Conservation (phyloP, 441 rosid species). For the Adansonia rubrostipa region DNA sequence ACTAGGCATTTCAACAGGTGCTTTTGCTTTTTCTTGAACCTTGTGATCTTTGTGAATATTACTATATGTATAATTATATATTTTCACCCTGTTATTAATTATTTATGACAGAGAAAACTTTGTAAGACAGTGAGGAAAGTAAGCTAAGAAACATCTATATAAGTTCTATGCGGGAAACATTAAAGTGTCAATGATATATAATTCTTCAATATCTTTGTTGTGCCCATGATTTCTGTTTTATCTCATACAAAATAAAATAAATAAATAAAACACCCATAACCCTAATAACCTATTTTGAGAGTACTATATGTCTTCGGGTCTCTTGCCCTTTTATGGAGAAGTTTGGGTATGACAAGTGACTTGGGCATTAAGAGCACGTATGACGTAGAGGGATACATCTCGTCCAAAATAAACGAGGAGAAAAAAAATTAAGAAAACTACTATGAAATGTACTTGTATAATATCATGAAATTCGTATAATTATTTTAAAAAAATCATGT, state of each 20-base stretch:
- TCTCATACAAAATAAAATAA: conserved; percentile 23
- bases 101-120: conserved; percentile 23
- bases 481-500: too few relatives aligned
- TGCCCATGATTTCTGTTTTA: conserved; percentile 41
- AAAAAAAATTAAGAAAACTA: background rate
- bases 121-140: conserved; percentile 34
- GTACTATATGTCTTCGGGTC: background rate
- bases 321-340: conserved; percentile 19
- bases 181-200: background rate
- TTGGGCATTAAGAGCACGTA: conserved; percentile 38
- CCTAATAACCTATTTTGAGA: conserved; percentile 29
- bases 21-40: conserved; percentile 14
- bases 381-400: conserved; percentile 33
- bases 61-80: too few relatives aligned
- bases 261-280: conserved; percentile 31
- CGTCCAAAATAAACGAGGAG: conserved; percentile 17
- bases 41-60: background rate
- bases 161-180: background rate
- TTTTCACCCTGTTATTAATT: conserved; percentile 19
- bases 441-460: too few relatives aligned
- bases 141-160: conserved; percentile 30
- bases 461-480: too few relatives aligned
- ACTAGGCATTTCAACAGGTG: conserved; percentile 30
- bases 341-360: conserved; percentile 40
- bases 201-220: conserved; percentile 52